Evolutionary conservation across 441 rosid genomes (phyloP), one percentile per base, ranked within the genome.

Genomic region (Biscutella auriculata): DNA sequence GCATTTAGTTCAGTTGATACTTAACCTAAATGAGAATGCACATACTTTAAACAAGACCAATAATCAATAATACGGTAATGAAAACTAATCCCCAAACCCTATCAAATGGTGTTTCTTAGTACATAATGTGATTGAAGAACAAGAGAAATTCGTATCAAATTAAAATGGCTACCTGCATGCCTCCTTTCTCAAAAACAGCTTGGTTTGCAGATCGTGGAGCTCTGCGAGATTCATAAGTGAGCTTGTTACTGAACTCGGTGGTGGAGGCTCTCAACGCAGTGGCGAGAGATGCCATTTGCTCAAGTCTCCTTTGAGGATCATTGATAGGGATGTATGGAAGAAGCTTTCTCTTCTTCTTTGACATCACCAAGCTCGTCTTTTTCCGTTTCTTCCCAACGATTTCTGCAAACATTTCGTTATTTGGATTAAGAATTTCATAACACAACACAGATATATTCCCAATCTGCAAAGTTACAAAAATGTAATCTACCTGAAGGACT

Each of bases 201-300:
- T 53, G 16, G 66, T 84, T 84, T 7, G 77, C 82, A 6, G 77
- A 76, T 68, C 79, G 62, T 7, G 68, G 76, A 14, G 83, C 87
- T 76, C 74, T 76, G 35, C 78, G 69, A 19, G 82, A 76, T 62
- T 54, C 65, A 60, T 79, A 84, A 4, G 79, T 74, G 9, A 84
- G 91, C 62, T 73, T 73, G 37, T 81, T 62, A 6, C 73, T 76
- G 69, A 77, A 84, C 60, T 65, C 64, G 13, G 87, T 71, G 37
- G 72, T 60, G 0, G 85, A 76, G 5, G 91, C 72, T 51, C 53
- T 73, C 62, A 84, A 61, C 1, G 91, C 87, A 0, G 91, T 79
- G 2, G 91, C 91, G 1, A 84, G 72, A 11, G 91, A 84, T 14
- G 85, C 85, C 87, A 84, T 84, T 56, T 81, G 91, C 55, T 71